These are phyloP conservation scores for Pseudisothecium myosuroides DNA, from an alignment of 225 moss, liverwort and hornwort genomes.

Conservation along the genomic window DNA sequence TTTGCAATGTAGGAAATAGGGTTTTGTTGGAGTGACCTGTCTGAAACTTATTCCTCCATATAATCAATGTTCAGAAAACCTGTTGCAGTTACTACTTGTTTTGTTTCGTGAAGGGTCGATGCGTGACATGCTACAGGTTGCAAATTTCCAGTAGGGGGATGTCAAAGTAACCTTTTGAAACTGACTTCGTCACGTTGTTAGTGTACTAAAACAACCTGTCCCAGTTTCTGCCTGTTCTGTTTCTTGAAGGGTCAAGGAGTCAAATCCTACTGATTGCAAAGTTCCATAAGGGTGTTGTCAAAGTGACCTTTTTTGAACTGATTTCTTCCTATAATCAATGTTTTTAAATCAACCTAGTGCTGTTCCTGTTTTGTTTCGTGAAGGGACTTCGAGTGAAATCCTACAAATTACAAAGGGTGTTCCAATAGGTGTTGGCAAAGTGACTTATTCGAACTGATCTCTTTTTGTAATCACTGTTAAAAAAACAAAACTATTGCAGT, in stretches of 20 bases:
- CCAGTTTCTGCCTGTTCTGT: neutral
- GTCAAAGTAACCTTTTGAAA: neutral
- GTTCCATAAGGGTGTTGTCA: neutral
- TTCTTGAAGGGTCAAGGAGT: neutral
- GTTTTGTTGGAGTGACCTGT: neutral
- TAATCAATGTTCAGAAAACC: too few relatives aligned
- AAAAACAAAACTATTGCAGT: neutral
- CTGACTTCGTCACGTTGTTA: neutral
- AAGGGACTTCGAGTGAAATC: neutral
- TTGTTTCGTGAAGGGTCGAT: neutral
- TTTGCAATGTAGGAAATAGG: neutral
- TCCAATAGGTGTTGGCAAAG: neutral
- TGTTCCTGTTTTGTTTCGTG: neutral
- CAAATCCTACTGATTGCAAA: neutral
- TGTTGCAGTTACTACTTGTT: neutral
- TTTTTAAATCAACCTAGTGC: neutral
- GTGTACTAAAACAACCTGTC: neutral
- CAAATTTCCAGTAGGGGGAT: neutral
- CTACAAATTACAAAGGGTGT: neutral
- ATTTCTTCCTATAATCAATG: neutral
- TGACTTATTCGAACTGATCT: neutral
- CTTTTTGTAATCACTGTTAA: neutral
- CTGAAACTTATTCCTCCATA: neutral
- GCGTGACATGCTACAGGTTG: neutral
- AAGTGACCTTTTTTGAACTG: neutral